Conservation (phyloP, 345 rosid species). For the Citrus reticulata region DNA sequence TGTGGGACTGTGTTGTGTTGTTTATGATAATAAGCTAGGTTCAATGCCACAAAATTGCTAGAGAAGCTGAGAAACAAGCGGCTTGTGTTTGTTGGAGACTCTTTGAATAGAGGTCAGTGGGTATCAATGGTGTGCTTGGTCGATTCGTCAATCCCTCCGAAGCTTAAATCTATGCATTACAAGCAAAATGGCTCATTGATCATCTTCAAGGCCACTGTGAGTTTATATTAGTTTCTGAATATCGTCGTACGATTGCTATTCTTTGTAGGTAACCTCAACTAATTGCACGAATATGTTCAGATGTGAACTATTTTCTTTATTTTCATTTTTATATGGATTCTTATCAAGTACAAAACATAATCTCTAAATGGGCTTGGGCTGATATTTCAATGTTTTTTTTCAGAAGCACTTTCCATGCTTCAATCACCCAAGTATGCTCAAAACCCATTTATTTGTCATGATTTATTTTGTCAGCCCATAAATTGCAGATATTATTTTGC, state of each 20-base stretch:
- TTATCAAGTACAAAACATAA: neutral
- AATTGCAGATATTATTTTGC: too few species aligned
- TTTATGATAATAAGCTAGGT: slow-evolving; percentile 44
- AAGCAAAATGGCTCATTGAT: slow-evolving; percentile 62
- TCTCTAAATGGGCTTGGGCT: neutral
- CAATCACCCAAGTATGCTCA: neutral
- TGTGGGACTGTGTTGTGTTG: slow-evolving; percentile 9
- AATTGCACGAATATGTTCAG: neutral
- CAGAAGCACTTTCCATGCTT: neutral
- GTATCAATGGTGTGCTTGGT: slow-evolving; percentile 86
- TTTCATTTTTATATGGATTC: neutral
- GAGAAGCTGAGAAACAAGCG: slow-evolving; percentile 85
- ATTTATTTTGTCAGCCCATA: too few species aligned
- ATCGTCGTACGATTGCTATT: neutral
- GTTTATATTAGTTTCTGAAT: slow-evolving; percentile 1
- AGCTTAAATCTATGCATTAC: slow-evolving; percentile 47
- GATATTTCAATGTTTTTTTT: neutral
- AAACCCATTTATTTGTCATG: too few species aligned
- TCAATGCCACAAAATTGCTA: slow-evolving; percentile 69
- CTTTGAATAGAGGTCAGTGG: slow-evolving; percentile 92
- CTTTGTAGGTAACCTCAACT: neutral
- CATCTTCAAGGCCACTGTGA: slow-evolving; percentile 45
- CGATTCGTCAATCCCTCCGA: slow-evolving; percentile 53
- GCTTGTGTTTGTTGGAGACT: slow-evolving; percentile 88
- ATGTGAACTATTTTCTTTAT: neutral